phyloP scores from a whole-genome alignment of 495 filamentous ascomycete species.

The Trichoderma reesei region DNA sequence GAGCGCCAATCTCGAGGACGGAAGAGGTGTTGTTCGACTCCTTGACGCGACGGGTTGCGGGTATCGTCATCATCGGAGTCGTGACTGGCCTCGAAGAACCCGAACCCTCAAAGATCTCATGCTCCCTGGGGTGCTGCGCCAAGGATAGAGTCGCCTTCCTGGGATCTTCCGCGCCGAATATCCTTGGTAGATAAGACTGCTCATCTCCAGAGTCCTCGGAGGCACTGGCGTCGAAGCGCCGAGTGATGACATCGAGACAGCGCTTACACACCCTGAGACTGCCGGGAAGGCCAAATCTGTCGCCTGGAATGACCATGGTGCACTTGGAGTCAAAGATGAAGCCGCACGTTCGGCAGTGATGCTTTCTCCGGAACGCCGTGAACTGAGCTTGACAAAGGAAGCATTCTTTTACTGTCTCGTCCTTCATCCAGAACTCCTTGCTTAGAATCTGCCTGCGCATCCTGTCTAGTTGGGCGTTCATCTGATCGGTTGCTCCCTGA shows the following conservation, averaged over 20 bases:
- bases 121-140: constrained; percentile 12
- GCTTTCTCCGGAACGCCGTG: constrained; percentile 87
- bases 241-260: constrained; percentile 88
- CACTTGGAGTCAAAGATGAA: constrained; percentile 98
- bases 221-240: constrained; percentile 72
- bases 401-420: constrained; percentile 96
- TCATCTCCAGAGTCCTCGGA: constrained; percentile 81
- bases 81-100: constrained; percentile 35
- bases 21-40: constrained; percentile 77
- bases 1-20: constrained; percentile 77
- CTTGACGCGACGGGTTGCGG: constrained; percentile 72
- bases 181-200: constrained; percentile 36
- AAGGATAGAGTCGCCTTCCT: background rate
- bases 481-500: constrained; percentile 47
- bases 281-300: constrained; percentile 77
- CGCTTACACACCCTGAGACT: constrained; percentile 86
- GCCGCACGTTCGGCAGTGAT: constrained; percentile 89
- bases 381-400: constrained; percentile 87
- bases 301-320: constrained; percentile 77
- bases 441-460: constrained; percentile 77
- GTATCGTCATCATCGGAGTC: constrained; percentile 73
- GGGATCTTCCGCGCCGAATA: constrained; percentile 30
- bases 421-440: constrained; percentile 98
- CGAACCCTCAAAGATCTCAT: constrained; percentile 30
- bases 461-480: constrained; percentile 53